phyloP scores from a whole-genome alignment of 305 asterid species.

The Salvia sclarea region DNA sequence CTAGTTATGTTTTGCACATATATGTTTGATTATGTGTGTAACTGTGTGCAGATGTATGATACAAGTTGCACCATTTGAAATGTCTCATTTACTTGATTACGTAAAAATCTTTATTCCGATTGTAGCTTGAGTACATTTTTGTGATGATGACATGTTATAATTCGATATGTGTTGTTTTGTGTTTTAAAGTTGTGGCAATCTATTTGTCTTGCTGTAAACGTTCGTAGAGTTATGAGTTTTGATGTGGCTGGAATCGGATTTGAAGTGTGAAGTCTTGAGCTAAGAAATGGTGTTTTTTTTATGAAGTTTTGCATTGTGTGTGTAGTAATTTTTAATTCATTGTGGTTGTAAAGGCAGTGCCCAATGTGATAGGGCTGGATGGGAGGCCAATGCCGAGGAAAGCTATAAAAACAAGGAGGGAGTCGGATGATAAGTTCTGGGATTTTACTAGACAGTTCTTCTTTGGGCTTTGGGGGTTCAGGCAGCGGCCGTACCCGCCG shows the following conservation, averaged over 20 bases:
- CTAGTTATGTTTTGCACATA: not conserved
- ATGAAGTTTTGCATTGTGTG: not conserved
- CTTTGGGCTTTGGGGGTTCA: constrained; percentile 97
- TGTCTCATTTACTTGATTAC: too few species aligned
- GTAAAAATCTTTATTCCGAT: too few species aligned
- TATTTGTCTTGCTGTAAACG: not conserved
- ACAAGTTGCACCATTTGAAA: not conserved
- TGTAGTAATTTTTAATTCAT: constrained; percentile 23
- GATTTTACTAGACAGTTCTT: constrained; percentile 94
- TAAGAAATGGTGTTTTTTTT: not conserved
- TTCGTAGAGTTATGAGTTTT: not conserved
- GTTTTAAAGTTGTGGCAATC: not conserved
- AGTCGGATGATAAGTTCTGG: constrained; percentile 92
- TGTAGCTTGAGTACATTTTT: too few species aligned
- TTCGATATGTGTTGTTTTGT: not conserved
- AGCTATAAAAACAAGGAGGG: constrained; percentile 56
- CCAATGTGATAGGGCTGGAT: constrained; percentile 84
- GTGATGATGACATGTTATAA: not conserved
- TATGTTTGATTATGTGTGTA: not conserved
- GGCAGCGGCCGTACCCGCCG: constrained; percentile 91
- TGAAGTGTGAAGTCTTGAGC: not conserved
- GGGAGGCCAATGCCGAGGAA: constrained; percentile 99
- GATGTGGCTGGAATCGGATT: constrained; percentile 19
- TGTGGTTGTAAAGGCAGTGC: constrained; percentile 69
- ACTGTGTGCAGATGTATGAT: not conserved